A percentile compares a stretch with the other conserved stretches of the same genome.
phyloP scores from a whole-genome alignment of 306 rosid genomes.

The Begonia peltatifolia region DNA sequence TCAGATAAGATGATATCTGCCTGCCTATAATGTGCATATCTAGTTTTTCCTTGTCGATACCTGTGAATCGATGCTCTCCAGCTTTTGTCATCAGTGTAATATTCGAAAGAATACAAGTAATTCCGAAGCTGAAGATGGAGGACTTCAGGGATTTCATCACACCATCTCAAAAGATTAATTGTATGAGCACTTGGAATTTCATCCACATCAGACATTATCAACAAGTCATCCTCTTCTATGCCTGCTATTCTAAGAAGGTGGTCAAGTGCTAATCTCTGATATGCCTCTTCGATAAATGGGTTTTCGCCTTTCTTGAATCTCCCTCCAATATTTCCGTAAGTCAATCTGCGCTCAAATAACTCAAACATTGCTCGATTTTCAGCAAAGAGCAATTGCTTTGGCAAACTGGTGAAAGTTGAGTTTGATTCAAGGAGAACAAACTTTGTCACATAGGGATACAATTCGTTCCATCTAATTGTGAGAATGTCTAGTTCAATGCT shows the following conservation, averaged over 20 bases:
- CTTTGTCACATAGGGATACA: constrained; percentile 50
- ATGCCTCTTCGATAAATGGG: constrained; percentile 78
- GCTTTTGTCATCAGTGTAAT: constrained; percentile 41
- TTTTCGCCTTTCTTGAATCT: constrained; percentile 59
- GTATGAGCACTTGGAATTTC: constrained; percentile 93
- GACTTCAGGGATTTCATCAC: constrained; percentile 46
- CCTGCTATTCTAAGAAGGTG: constrained; percentile 56
- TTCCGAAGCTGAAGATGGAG: constrained; percentile 62
- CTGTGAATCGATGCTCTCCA: constrained; percentile 43
- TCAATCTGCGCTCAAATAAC: constrained; percentile 45
- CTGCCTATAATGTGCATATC: constrained; percentile 31
- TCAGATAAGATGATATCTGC: constrained; percentile 21
- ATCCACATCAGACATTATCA: constrained; percentile 52
- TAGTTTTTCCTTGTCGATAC: constrained; percentile 31
- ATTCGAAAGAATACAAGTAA: constrained; percentile 74
- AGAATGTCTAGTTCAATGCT: constrained; percentile 73
- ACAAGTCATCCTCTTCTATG: constrained; percentile 61
- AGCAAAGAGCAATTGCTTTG: constrained; percentile 44
- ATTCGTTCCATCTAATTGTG: constrained; percentile 66
- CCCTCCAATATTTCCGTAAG: constrained; percentile 49
- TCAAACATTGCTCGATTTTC: constrained; percentile 33
- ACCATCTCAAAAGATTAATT: constrained; percentile 77
- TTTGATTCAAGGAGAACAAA: constrained; percentile 71
- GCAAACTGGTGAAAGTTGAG: constrained; percentile 60
- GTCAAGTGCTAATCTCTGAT: constrained; percentile 67